A percentile compares a stretch with the other conserved stretches of the same genome.
These are phyloP conservation scores for Boletus subcaerulescens DNA, from an alignment of 768 basidiomycete species.

Conservation along the genomic window DNA sequence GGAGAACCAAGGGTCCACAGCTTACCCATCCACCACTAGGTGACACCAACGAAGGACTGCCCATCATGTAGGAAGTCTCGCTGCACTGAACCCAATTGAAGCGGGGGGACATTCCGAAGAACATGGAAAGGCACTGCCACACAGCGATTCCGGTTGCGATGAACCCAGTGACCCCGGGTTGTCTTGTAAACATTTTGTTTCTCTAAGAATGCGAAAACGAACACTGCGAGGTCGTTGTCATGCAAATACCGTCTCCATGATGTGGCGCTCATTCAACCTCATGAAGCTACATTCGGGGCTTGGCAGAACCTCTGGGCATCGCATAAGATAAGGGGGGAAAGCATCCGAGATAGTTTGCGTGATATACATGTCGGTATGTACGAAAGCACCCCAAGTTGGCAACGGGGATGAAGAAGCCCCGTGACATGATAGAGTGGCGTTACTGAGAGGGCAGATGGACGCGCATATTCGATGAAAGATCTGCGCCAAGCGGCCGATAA, in stretches of 20 bases:
- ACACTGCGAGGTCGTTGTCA: too few relatives aligned
- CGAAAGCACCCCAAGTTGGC: too few relatives aligned
- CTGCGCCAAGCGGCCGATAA: not conserved
- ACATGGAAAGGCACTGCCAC: not conserved
- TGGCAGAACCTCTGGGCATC: too few relatives aligned
- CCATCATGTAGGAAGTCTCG: not conserved
- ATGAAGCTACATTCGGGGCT: not conserved
- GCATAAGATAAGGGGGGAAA: too few relatives aligned
- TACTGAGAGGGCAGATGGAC: not conserved
- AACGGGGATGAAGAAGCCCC: too few relatives aligned
- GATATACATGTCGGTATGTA: too few relatives aligned
- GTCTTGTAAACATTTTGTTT: not conserved
- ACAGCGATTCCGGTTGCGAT: too few relatives aligned
- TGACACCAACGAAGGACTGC: not conserved
- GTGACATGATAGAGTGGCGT: not conserved
- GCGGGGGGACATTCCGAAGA: not conserved
- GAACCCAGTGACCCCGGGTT: too few relatives aligned
- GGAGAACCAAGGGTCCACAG: too few relatives aligned
- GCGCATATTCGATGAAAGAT: not conserved
- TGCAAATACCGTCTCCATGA: not conserved
- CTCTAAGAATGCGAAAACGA: not conserved
- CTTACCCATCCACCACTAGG: too few relatives aligned
- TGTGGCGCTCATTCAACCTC: not conserved
- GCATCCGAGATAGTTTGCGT: too few relatives aligned
- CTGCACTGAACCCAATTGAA: not conserved